Base-by-base conservation (phyloP, 2,329 filamentous ascomycete genomes). In the Stagonosporopsis rhizophila region DNA sequence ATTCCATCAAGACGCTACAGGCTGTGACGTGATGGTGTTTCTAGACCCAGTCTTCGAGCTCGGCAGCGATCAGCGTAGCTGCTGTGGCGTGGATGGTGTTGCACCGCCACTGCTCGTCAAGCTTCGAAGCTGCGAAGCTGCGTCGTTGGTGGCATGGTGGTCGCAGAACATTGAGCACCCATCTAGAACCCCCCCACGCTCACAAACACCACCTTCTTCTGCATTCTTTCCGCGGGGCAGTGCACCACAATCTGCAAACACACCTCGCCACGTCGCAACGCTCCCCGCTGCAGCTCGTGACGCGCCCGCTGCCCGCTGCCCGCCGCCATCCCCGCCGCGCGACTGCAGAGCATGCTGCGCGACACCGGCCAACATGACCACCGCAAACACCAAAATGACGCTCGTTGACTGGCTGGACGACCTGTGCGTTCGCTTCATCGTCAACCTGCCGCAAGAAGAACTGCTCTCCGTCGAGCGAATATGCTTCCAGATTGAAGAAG, bases 401-500 rank as follows among this genome's bases (percentile, higher is more conserved):
- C 83, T 96, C 82, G 89, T 92, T 85, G 92, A 96, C 78, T 96
- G 92, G 93, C 85, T 98, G 81, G 94, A 98, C 87, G 94, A 98
- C 80, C 86, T 98, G 58, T 96, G 92, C 79, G 94, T 96, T 76
- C 92, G 96, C 75, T 99, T 99, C 79, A 94, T 99, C 74, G 92
- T 98, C 78, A 98, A 99, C 79, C 86, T 98, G 59, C 95, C 96
- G 41, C 85, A 90, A 63, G 92, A 95, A 77, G 95, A 99, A 77
- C 85, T 98, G 42, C 87, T 88, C 64, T 92, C 91, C 2, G 90
- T 96, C 55, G 91, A 92, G 74, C 89, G 95, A 73, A 95, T 99
- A 78, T 98, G 94, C 79, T 99, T 99, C 77, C 93, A 98, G 79
- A 90, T 99, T 67, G 95, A 99, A 78, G 96, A 99, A 79, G 95